Base-by-base conservation (phyloP, 1,139 yeast species). In the Suhomyces yuchorum region DNA sequence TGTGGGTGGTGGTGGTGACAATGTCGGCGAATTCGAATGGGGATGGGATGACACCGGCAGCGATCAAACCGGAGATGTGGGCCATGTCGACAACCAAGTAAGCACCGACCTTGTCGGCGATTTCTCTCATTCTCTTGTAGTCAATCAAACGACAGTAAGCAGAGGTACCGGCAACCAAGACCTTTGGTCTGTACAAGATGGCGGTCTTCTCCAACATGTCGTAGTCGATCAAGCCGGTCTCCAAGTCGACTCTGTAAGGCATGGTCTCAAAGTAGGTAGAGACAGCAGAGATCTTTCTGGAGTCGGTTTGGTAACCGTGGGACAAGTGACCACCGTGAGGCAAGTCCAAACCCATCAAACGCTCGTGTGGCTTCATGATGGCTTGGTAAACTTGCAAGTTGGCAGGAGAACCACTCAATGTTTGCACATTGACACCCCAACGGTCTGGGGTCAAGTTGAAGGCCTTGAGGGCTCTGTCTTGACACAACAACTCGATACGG, bases 311-410 rank as follows among this genome's bases (percentile, higher is more conserved):
- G 77, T 93, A 93, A 65, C 99, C 99, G 73, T 93, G 99, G 46
- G 96, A 88, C 70, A 93, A 82, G 71, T 93, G 98, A 61, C 99
- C 98, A 65, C 99, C 98, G 64, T 92, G 98, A 58, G 98, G 98
- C 66, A 92, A 81, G 68, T 91, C 97, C 59, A 92, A 82, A 63
- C 98, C 98, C 98, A 92, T 92, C 68, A 92, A 78, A 72, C 98
- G 83, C 64, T 91, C 98, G 60, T 91, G 96, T 46, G 95, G 96
- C 69, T 87, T 90, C 85, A 92, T 84, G 58, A 92, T 77, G 50
- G 97, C 97, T 69, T 90, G 95, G 75, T 93, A 93, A 42, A 90
- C 97, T 70, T 93, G 95, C 68, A 93, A 82, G 75, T 93, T 93
- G 52, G 99, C 99, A 55, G 98, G 98, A 28, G 98, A 91, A 56